Base-by-base conservation (phyloP, 352 stramenopile species). In the Pythium folliculosum region DNA sequence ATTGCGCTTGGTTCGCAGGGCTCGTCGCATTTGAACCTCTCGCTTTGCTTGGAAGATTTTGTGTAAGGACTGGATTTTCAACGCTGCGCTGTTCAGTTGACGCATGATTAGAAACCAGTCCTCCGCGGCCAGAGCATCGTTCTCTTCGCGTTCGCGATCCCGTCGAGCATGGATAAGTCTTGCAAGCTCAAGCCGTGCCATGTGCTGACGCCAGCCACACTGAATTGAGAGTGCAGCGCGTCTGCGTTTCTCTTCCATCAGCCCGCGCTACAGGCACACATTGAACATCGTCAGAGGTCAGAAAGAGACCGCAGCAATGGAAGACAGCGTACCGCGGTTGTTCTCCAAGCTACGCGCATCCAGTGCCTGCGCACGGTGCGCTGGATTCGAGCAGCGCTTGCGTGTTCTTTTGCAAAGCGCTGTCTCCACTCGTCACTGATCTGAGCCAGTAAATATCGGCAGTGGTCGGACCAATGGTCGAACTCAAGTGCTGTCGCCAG, bases 61-160 rank as follows among this genome's bases (percentile, higher is more conserved):
- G 50, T 84, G 71, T 7, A 93, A 53, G 0, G 74, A 76, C 71
- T 90, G 84, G 37, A 93, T 89, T 50, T 68, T 80, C 6, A 23
- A 49, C 12, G 82, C 79, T 6, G 77, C 75, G 10, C 70, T 63
- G 52, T 90, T 80, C 17, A 81, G 54, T 16, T 38, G 45, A 17
- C 79, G 67, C 27, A 69, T 51, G 40, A 90, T 80, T 10, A 78
- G 16, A 7, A 81, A 60, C 50, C 67, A 66, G 40, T 93, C 85
- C 7, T 89, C 69, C 21, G 32, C 50, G 0, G 73, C 63, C 80
- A 93, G 84, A 9, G 19, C 35, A 21, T 49, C 27, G 30, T 83
- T 87, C 23, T 76, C 77, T 0, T 25, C 30, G 0, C 30, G 23
- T 63, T 93, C 83, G n/a, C 72, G 60, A 5, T 75, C 40, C 22